Evolutionary conservation across 164 flowering plant genomes (phyloP), one percentile per base, ranked within the genome.

Genomic region (Akebia trifoliata): DNA sequence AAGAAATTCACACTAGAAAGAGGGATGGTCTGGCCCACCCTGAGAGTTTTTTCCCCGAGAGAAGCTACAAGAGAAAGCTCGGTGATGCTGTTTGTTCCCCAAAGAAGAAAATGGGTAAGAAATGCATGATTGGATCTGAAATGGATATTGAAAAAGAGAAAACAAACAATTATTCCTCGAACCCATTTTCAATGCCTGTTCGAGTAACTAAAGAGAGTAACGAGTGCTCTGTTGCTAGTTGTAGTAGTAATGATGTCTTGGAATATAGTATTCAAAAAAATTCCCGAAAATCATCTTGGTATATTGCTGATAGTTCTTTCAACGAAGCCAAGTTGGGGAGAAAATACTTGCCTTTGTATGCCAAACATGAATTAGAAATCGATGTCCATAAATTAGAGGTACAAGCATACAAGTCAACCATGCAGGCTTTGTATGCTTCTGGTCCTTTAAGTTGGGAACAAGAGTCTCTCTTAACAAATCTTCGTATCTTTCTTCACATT

Each of bases 371-470:
- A 44, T 31, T 72, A 35, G 72, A 57, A 38, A 67, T 18, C 21
- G 58, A 59, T 11, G 57, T 77, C 57, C 86, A 77, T 75, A 57
- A 62, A 18, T 43, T 74, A 56, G 81, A 78, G 69, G 55, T 76
- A 28, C 63, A 52, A 52, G 80, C 79, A 35, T 81, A 81, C 48
- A 59, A 63, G 47, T 54, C 66, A 20, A 78, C 78, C 6, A n/a
- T 81, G 57, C 66, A 61, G 59, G 79, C 83, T 36, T 50, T 79
- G 40, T 63, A 73, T 72, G 81, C 72, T 54, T 76, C 76, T 25
- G 86, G 86, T 40, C 81, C 81, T n/a, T 68, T 81, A 60, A 81
- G 74, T 61, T 81, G 86, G 83, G 83, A 76, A 21, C 76, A 71
- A 53, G 86, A 81, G 50, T 46, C 67, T 14, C 69, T 76, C 30